Percentiles rank a stretch among this genome's conserved stretches.
These are phyloP conservation scores for Geopyxis carbonaria DNA, from an alignment of 495 filamentous ascomycete genomes.

Conservation along the genomic window DNA sequence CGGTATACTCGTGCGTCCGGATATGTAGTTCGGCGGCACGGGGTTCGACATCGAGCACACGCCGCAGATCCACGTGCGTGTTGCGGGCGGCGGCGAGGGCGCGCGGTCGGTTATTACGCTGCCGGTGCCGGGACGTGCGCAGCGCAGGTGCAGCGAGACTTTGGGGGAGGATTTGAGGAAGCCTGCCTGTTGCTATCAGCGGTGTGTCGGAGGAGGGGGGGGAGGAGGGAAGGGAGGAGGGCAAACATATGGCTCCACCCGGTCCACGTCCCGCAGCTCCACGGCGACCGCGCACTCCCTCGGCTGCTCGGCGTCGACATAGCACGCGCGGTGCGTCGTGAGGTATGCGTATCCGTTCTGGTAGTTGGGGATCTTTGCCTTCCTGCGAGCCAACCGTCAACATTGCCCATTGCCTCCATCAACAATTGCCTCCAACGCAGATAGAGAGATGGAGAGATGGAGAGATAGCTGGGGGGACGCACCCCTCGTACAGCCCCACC, in stretches of 20 bases:
- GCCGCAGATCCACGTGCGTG: slow-evolving; percentile 90
- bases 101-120: slow-evolving; percentile 19
- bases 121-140: slow-evolving; percentile 33
- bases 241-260: slow-evolving; percentile 73
- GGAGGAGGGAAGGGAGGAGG: slow-evolving; percentile 2
- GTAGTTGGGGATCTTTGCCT: slow-evolving; percentile 83
- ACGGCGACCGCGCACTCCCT: slow-evolving; percentile 70
- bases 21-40: slow-evolving; percentile 81
- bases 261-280: slow-evolving; percentile 78
- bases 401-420: slow-evolving; percentile 11
- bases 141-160: slow-evolving; percentile 55
- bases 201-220: slow-evolving; percentile 1
- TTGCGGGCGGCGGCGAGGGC: slow-evolving; percentile 32
- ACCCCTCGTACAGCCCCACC: slow-evolving; percentile 97
- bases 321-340: slow-evolving; percentile 86
- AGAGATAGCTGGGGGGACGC: slow-evolving; percentile 25
- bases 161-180: slow-evolving; percentile 94
- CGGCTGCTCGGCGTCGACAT: slow-evolving; percentile 78
- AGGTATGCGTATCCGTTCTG: slow-evolving; percentile 94
- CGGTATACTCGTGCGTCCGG: slow-evolving; percentile 51
- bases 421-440: slow-evolving; percentile 1
- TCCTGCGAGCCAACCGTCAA: too few species aligned
- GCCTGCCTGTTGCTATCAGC: slow-evolving; percentile 43
- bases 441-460: background rate
- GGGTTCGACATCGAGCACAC: slow-evolving; percentile 98